A percentile compares a stretch with the other conserved stretches of the same genome.
Evolutionary conservation across 164 flowering plant species (phyloP).

Genomic region (Santalum album): DNA sequence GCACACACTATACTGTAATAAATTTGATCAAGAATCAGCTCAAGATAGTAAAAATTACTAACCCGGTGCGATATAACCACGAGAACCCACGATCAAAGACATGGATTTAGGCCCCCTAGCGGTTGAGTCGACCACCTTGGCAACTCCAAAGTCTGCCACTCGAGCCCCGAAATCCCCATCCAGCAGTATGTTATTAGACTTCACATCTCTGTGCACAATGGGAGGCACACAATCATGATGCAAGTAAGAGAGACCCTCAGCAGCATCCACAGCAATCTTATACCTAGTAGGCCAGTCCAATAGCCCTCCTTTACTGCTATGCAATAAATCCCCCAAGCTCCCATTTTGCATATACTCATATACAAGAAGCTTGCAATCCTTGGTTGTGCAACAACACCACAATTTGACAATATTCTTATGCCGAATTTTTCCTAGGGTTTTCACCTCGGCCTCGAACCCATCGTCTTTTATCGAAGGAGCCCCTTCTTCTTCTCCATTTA

Average conservation of each 20-base stretch:
- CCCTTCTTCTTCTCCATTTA: neutral
- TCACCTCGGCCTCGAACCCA: constrained; percentile 60
- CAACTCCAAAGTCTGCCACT: constrained; percentile 74
- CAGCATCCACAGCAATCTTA: constrained; percentile 56
- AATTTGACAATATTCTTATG: constrained; percentile 73
- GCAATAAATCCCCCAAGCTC: constrained; percentile 68
- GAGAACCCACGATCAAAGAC: constrained; percentile 77
- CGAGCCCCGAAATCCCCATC: constrained; percentile 60
- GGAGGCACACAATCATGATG: constrained; percentile 76
- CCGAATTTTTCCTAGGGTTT: constrained; percentile 63
- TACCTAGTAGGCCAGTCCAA: constrained; percentile 64
- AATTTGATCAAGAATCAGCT: neutral
- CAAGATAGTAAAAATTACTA: constrained; percentile 4
- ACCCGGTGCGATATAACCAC: constrained; percentile 89
- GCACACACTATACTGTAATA: neutral
- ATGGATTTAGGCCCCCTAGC: constrained; percentile 50
- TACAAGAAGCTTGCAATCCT: constrained; percentile 59
- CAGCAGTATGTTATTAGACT: constrained; percentile 61
- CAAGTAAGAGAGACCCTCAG: constrained; percentile 70
- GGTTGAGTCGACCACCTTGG: constrained; percentile 46
- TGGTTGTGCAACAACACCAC: constrained; percentile 62
- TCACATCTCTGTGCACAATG: constrained; percentile 70
- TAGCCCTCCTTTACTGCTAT: constrained; percentile 44
- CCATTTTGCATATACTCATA: constrained; percentile 82
- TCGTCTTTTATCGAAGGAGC: constrained; percentile 14